Conservation (phyloP, 345 rosid species). For the Eucalyptus fibrosa region DNA sequence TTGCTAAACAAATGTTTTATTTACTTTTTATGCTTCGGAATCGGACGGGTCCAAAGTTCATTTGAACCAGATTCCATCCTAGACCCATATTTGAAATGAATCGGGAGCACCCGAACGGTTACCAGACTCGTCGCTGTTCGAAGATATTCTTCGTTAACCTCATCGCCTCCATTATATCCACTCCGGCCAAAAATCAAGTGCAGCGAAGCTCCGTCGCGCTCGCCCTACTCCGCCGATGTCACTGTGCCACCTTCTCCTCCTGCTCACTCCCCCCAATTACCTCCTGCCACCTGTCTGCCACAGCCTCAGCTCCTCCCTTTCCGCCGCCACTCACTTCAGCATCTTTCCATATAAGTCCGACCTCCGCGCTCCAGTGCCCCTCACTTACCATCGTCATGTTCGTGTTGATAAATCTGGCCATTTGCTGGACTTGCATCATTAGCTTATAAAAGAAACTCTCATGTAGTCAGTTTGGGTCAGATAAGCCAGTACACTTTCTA, state of each 20-base stretch:
- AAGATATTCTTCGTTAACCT: neutral
- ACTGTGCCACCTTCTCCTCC: constrained; percentile 18
- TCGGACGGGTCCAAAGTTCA: neutral
- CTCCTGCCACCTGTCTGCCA: constrained; percentile 32
- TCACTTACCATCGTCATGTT: no score
- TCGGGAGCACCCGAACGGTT: accelerated
- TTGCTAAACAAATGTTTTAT: no score
- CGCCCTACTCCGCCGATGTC: constrained; percentile 7
- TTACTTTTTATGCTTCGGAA: no score
- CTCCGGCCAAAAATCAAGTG: constrained; percentile 15
- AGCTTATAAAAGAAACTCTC: neutral
- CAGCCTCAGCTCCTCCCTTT: neutral
- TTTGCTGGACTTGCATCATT: neutral
- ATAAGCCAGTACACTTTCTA: neutral
- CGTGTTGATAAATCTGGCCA: no score
- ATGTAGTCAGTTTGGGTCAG: neutral
- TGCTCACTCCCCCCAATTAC: constrained; percentile 27
- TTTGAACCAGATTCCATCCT: neutral
- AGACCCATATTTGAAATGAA: no score
- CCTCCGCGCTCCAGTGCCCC: no score
- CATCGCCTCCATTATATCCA: neutral
- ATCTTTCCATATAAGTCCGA: neutral
- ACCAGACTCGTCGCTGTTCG: no score
- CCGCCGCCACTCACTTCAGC: neutral
- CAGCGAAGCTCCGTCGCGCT: constrained; percentile 8